Evolutionary conservation across 2,329 filamentous ascomycete species (phyloP).

Genomic region (Ceratocystis alfenasii): DNA sequence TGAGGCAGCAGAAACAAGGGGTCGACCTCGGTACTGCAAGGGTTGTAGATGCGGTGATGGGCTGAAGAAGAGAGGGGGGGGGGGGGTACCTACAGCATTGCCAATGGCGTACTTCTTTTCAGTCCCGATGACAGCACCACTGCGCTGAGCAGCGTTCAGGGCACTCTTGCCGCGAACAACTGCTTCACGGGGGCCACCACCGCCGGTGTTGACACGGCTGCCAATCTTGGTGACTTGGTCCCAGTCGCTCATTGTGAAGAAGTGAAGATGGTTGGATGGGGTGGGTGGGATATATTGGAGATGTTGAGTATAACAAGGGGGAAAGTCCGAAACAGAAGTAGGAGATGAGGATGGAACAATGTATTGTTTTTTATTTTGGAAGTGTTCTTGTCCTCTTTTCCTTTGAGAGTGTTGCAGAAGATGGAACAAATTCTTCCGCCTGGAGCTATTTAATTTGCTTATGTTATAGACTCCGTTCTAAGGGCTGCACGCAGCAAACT

Average conservation of each 20-base stretch:
- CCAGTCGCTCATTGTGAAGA: slow-evolving; percentile 65
- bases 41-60: background rate
- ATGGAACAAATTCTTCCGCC: slow-evolving; percentile 3
- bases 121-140: slow-evolving; percentile 62
- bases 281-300: background rate
- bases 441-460: slow-evolving; percentile 6
- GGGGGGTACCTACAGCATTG: slow-evolving; percentile 56
- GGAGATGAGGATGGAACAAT: background rate
- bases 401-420: background rate
- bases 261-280: slow-evolving; percentile 6
- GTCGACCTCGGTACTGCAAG: background rate
- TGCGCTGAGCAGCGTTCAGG: slow-evolving; percentile 80
- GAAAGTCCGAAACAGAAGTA: background rate
- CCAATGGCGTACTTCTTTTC: slow-evolving; percentile 81
- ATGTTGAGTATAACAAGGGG: background rate
- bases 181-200: slow-evolving; percentile 60
- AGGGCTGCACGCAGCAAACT: slow-evolving; percentile 1
- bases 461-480: slow-evolving; percentile 9
- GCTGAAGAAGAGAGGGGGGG: background rate
- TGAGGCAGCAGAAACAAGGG: background rate
- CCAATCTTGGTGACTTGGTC: slow-evolving; percentile 86
- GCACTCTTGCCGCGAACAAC: slow-evolving; percentile 73
- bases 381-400: background rate
- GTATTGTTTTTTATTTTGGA: background rate
- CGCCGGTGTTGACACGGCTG: slow-evolving; percentile 62